Conservation (phyloP, 805 yeast genomes). For the Saccharomyces jurei region DNA sequence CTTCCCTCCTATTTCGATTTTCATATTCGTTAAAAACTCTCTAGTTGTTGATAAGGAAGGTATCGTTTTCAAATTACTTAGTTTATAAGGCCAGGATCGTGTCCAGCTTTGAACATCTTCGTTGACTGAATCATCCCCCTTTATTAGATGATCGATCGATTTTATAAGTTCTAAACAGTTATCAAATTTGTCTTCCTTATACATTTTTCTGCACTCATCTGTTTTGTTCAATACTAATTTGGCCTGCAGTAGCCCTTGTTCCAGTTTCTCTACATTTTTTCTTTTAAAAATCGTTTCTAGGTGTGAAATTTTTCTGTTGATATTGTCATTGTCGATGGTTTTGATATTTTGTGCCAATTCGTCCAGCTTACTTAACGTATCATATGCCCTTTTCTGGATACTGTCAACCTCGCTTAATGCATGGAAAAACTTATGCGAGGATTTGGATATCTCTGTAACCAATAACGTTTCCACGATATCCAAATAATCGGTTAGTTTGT, state of each 20-base stretch:
- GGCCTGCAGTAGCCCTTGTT: conserved; percentile 48
- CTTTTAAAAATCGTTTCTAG: conserved; percentile 44
- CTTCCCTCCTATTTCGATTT: conserved; percentile 61
- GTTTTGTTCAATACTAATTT: conserved; percentile 39
- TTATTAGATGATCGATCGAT: conserved; percentile 47
- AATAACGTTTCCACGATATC: conserved; percentile 79
- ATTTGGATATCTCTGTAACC: conserved; percentile 72
- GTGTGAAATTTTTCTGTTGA: conserved; percentile 43
- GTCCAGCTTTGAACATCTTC: conserved; percentile 26
- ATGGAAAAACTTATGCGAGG: conserved; percentile 77
- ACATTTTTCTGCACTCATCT: conserved; percentile 29
- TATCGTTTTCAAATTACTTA: conserved; percentile 27
- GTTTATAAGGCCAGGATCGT: conserved; percentile 35
- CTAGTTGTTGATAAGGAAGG: conserved; percentile 34
- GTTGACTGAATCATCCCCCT: conserved; percentile 39
- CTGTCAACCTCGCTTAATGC: conserved; percentile 72
- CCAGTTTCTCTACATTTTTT: conserved; percentile 54
- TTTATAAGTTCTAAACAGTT: conserved; percentile 52
- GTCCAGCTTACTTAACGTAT: conserved; percentile 41
- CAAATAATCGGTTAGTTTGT: conserved; percentile 69
- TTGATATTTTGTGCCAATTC: conserved; percentile 40
- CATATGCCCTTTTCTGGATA: conserved; percentile 47
- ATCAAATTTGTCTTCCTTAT: conserved; percentile 37
- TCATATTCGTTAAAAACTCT: conserved; percentile 46
- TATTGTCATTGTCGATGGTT: conserved; percentile 40